Evolutionary conservation across 306 rosid genomes (phyloP), one percentile per base, ranked within the genome.

Genomic region (Citrullus colocynthis): DNA sequence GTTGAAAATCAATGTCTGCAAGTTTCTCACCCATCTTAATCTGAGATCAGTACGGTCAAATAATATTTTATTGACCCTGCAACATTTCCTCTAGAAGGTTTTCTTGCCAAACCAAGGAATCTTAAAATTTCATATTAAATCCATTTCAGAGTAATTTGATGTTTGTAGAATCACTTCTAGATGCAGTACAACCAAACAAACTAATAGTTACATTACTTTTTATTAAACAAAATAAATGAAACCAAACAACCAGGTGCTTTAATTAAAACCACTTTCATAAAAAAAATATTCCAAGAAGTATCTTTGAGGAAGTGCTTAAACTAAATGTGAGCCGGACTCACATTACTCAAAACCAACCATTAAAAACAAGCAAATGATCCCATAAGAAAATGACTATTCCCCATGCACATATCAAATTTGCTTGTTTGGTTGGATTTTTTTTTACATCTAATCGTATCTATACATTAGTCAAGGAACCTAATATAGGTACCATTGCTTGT

Each of bases 1-100:
- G 28, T 78, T 62, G 80, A 78, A 62, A 76, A 76, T 41, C 39
- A 59, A 59, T 60, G 55, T 44, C 39, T 44, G 17, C 42, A 77
- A 61, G 52, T 75, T 56, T 75, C 65, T 13, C 9, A 52, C 18
- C 63, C 78, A 34, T 74, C 78, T 34, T 74, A 37, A 54, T 74
- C 63, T 54, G 3, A 52, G 17, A 18, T 49, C 18, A 48, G 30
- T 41, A 61, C 9, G 14, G 80, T 77, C 80, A 61, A 77, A 77
- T 10, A 61, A 12, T 77, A 42, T 42, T 61, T 59, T 77, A 42
- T 61, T 24, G 13, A 32, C 48, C 63, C 64, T 54, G 7, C 15
- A 58, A n/a, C 54, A 41, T 36, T 28, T 59, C 17, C 9, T 34
- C 44, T 6, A 10, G 7, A 61, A 4, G 41, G 36, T 76, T 75